Conservation (phyloP, 1,139 yeast species). For the Candida glucosophila region DNA sequence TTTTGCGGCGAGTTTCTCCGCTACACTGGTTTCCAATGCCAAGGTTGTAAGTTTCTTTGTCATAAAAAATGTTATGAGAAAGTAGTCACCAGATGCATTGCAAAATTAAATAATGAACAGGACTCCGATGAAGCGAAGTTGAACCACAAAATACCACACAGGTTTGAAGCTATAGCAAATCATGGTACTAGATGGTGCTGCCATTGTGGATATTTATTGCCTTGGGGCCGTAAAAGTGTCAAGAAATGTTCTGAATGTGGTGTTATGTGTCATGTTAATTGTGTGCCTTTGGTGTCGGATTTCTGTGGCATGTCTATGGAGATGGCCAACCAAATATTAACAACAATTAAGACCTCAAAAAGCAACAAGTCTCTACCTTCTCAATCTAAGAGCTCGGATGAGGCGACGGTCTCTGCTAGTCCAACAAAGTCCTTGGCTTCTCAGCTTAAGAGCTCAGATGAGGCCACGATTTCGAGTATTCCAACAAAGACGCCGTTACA, state of each 20-base stretch:
- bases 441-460: not conserved
- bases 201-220: slow-evolving; percentile 93
- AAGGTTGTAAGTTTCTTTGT: slow-evolving; percentile 88
- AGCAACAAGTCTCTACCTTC: slow-evolving; percentile 10
- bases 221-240: slow-evolving; percentile 93
- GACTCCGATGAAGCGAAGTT: slow-evolving; percentile 79
- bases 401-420: not conserved
- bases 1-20: slow-evolving; percentile 92
- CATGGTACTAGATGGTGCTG: slow-evolving; percentile 99
- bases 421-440: slow-evolving; percentile 1
- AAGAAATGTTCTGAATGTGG: slow-evolving; percentile 94
- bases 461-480: not conserved
- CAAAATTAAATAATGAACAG: slow-evolving; percentile 76
- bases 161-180: slow-evolving; percentile 83
- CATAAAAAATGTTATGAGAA: slow-evolving; percentile 91
- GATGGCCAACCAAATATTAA: slow-evolving; percentile 82
- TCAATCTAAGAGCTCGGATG: slow-evolving; percentile 1
- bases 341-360: slow-evolving; percentile 77
- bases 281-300: slow-evolving; percentile 93
- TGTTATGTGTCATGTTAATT: slow-evolving; percentile 84
- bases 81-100: slow-evolving; percentile 92
- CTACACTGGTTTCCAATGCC: slow-evolving; percentile 93
- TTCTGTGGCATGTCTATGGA: slow-evolving; percentile 99
- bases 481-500: slow-evolving; percentile 1
- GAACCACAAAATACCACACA: slow-evolving; percentile 93